phyloP scores from a whole-genome alignment of 116 monocot genomes.

The Phalaenopsis hybrid region DNA sequence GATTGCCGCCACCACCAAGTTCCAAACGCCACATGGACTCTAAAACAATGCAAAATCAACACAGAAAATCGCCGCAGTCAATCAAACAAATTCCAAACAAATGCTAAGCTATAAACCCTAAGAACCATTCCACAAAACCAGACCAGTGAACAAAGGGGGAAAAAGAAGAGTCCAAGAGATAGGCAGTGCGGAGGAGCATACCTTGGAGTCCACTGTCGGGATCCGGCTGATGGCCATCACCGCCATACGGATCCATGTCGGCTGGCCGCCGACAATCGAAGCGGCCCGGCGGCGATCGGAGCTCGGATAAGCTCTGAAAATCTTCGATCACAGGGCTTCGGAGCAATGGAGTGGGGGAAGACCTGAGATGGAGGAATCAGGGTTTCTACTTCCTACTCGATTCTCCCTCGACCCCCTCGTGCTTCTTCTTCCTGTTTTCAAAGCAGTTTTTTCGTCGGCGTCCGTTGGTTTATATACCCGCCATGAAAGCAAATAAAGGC shows the following conservation, averaged over 20 bases:
- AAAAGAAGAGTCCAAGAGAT: neutral
- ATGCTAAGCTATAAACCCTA: neutral
- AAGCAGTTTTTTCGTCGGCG: conserved; percentile 5
- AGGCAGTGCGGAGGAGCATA: conserved; percentile 6
- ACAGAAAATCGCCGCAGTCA: neutral
- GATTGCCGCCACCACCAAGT: conserved; percentile 27
- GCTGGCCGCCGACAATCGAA: neutral
- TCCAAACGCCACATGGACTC: conserved; percentile 72
- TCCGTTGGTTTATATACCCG: conserved; percentile 14
- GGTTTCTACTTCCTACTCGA: neutral
- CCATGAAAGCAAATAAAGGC: conserved; percentile 2
- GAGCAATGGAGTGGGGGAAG: neutral
- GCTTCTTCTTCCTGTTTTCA: conserved; percentile 7
- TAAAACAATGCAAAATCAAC: conserved; percentile 20
- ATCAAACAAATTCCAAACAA: neutral
- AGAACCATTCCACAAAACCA: neutral
- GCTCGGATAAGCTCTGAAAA: neutral
- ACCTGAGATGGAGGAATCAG: neutral
- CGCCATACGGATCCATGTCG: conserved; percentile 23
- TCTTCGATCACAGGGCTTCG: neutral
- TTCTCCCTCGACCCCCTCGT: neutral
- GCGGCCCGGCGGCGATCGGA: no score
- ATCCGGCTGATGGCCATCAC: conserved; percentile 14
- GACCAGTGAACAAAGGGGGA: conserved; percentile 11
- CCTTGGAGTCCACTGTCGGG: conserved; percentile 71